phyloP scores from a whole-genome alignment of 2,329 filamentous ascomycete species.

The Zarea fungicola region DNA sequence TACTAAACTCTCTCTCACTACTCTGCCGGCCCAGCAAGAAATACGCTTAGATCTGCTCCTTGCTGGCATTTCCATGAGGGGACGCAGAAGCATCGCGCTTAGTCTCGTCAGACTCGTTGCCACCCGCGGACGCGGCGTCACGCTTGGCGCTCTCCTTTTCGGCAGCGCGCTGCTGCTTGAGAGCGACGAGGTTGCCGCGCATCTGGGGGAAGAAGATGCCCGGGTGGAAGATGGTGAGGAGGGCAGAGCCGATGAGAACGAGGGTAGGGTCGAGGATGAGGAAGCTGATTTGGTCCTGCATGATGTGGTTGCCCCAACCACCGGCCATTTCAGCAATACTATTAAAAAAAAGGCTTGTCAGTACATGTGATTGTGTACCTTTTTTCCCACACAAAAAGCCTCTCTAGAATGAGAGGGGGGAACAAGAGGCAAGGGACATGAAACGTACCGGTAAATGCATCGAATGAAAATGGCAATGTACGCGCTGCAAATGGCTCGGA shows the following conservation, averaged over 20 bases:
- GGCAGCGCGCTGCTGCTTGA: conserved; percentile 3
- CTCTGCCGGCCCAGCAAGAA: conserved; percentile 10
- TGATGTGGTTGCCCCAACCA: conserved; percentile 59
- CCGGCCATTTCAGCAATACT: conserved; percentile 60
- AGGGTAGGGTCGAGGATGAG: conserved; percentile 51
- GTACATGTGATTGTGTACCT: neutral
- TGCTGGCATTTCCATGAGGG: conserved; percentile 22
- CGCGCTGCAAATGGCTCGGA: conserved; percentile 38
- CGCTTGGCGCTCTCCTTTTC: conserved; percentile 9
- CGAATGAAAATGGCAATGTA: conserved; percentile 43
- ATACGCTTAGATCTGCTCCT: conserved; percentile 20
- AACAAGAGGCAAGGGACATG: neutral
- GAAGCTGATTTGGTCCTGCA: conserved; percentile 57
- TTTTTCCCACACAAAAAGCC: neutral
- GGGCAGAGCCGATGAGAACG: conserved; percentile 42
- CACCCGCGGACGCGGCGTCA: conserved; percentile 1
- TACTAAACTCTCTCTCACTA: neutral
- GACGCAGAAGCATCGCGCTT: conserved; percentile 2
- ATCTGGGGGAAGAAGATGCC: conserved; percentile 53
- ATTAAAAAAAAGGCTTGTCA: neutral
- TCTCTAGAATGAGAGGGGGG: too few relatives aligned
- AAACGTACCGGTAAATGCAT: conserved; percentile 49
- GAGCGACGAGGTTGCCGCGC: conserved; percentile 19
- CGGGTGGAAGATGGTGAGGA: conserved; percentile 50
- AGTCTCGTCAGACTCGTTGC: conserved; percentile 16